phyloP scores from a whole-genome alignment of 768 basidiomycete genomes.

The Lanmaoa rubissima region DNA sequence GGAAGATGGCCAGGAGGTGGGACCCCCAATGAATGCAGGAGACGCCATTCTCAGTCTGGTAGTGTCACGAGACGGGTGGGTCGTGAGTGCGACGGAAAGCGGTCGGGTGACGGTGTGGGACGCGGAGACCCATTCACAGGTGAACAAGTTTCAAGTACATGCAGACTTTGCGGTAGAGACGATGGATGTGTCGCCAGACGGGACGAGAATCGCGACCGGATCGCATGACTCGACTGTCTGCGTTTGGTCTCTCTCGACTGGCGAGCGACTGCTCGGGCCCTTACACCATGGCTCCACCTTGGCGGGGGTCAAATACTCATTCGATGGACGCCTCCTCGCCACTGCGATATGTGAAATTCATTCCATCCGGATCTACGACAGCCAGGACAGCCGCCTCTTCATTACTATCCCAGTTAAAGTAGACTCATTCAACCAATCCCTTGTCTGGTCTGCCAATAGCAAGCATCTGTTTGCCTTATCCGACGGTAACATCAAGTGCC shows the following conservation, averaged over 20 bases:
- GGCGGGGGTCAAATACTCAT: constrained; percentile 13
- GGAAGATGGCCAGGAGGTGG: constrained; percentile 5
- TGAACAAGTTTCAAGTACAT: constrained; percentile 2
- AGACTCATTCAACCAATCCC: not conserved
- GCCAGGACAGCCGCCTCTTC: not conserved
- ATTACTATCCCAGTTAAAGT: constrained; percentile 1
- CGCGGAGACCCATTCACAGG: not conserved
- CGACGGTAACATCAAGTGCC: not conserved
- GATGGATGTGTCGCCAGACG: constrained; percentile 15
- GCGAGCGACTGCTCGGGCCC: constrained; percentile 1
- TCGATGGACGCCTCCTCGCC: constrained; percentile 5
- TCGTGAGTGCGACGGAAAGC: not conserved
- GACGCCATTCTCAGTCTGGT: not conserved
- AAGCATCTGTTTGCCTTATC: constrained; percentile 8
- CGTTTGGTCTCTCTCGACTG: not conserved
- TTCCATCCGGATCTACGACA: constrained; percentile 4
- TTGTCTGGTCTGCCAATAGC: constrained; percentile 5
- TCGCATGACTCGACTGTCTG: constrained; percentile 6
- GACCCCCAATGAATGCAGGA: not conserved
- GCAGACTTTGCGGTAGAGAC: not conserved
- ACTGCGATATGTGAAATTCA: not conserved
- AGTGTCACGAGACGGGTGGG: constrained; percentile 7
- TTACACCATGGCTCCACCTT: not conserved
- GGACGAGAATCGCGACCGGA: constrained; percentile 7
- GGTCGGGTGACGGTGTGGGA: constrained; percentile 6